Evolutionary conservation across 2,329 filamentous ascomycete genomes (phyloP).

Genomic region (Fusarium albidum): DNA sequence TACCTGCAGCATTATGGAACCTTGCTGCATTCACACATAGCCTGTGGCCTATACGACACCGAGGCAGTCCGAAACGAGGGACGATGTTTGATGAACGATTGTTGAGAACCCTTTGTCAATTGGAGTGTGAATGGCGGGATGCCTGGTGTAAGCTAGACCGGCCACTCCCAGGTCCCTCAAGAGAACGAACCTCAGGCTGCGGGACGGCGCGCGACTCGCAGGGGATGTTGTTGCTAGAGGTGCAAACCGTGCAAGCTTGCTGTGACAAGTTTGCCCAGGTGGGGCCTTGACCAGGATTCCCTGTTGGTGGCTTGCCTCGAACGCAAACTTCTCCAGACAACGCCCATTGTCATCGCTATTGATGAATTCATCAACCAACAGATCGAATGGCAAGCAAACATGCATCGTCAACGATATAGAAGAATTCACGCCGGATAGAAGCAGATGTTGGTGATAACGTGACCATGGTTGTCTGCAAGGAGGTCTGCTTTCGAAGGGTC

Average conservation of each 20-base stretch:
- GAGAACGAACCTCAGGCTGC: constrained; percentile 12
- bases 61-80: constrained; percentile 4
- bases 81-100: neutral
- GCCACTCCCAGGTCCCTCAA: neutral
- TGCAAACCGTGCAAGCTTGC: constrained; percentile 6
- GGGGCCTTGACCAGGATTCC: constrained; percentile 7
- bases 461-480: constrained; percentile 34
- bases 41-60: constrained; percentile 4
- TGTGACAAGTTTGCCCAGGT: constrained; percentile 10
- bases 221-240: constrained; percentile 3
- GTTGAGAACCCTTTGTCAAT: neutral
- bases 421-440: constrained; percentile 10
- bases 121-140: too few species aligned
- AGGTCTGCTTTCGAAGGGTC: constrained; percentile 14
- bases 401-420: constrained; percentile 3
- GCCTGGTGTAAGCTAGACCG: neutral
- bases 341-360: constrained; percentile 6
- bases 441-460: constrained; percentile 35
- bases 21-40: constrained; percentile 14
- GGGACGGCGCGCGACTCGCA: constrained; percentile 22
- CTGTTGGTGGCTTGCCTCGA: constrained; percentile 23
- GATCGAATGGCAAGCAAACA: constrained; percentile 16
- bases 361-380: constrained; percentile 17
- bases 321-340: constrained; percentile 25
- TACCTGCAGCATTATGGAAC: constrained; percentile 20